phyloP scores from a whole-genome alignment of 805 yeast species.

The Wickerhamiella musiphila region DNA sequence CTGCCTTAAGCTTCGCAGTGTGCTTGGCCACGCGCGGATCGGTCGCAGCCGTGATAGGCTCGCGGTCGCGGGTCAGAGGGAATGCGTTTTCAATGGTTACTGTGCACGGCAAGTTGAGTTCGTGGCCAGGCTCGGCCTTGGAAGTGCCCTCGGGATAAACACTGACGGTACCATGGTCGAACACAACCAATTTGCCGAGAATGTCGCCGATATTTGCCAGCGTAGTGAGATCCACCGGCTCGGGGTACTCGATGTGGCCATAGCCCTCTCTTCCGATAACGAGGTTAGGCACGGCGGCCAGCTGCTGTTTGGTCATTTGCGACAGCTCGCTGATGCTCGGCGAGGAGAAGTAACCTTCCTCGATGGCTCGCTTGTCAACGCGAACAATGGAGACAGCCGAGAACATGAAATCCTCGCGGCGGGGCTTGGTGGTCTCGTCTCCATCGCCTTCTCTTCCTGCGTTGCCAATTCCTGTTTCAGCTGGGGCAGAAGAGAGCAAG shows the following conservation, averaged over 20 bases:
- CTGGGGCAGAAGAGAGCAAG: too few species aligned
- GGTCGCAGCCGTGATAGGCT: slow-evolving; percentile 52
- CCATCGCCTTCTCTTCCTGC: too few species aligned
- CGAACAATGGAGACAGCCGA: slow-evolving; percentile 10
- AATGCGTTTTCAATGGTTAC: slow-evolving; percentile 61
- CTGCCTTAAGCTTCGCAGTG: slow-evolving; percentile 28
- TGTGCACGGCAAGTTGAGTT: slow-evolving; percentile 56
- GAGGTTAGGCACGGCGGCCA: slow-evolving; percentile 42
- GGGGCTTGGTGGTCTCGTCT: too few species aligned
- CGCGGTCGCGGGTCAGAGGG: slow-evolving; percentile 42
- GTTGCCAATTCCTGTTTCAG: too few species aligned
- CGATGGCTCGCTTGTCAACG: slow-evolving; percentile 16
- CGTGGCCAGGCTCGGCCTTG: slow-evolving; percentile 51
- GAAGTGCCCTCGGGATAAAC: slow-evolving; percentile 50
- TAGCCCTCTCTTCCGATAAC: slow-evolving; percentile 55
- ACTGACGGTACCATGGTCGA: slow-evolving; percentile 41
- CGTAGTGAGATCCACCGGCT: slow-evolving; percentile 63
- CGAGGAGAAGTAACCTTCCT: slow-evolving; percentile 54
- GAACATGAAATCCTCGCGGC: too few species aligned
- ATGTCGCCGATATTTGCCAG: slow-evolving; percentile 40
- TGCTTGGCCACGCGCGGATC: slow-evolving; percentile 39
- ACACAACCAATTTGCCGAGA: slow-evolving; percentile 44
- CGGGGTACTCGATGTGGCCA: slow-evolving; percentile 52
- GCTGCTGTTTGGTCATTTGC: slow-evolving; percentile 34
- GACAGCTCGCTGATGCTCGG: slow-evolving; percentile 54